Base-by-base conservation (phyloP, 768 basidiomycete species). In the Mycena filopes region DNA sequence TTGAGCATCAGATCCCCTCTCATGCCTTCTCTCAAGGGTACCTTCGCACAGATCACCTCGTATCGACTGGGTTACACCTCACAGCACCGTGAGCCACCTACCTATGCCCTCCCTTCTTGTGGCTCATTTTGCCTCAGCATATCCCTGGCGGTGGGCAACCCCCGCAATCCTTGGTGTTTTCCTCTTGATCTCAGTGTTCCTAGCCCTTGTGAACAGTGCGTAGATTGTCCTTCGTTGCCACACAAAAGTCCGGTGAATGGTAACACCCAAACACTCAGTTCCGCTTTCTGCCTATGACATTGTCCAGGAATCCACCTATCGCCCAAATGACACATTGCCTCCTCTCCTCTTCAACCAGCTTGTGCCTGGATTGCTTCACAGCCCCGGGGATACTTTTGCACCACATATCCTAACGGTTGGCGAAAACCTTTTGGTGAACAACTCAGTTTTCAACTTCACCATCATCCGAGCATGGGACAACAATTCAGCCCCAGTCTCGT, bases 111-210 rank as follows among this genome's bases (percentile, higher is more conserved):
- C n/a, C n/a, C n/a, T n/a, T n/a, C n/a, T n/a, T n/a, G n/a, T n/a
- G n/a, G n/a, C n/a, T n/a, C n/a, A n/a, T n/a, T n/a, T n/a, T n/a
- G n/a, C n/a, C n/a, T 11, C 55, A 63, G 62, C 62, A 3, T 63
- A 63, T 38, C 53, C 62, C 13, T 55, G 62, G 54, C 33, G 36
- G 13, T 63, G 62, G 62, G 56, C 55, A 26, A 63, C 62, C 1
- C 55, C 62, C 13, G 16, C 50, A n/a, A 55, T 50, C 3, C 18
- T 55, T 2, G n/a, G 42, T 21, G 23, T 5, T 1, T 55, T 63
- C 29, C 3, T 63, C 21, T 1, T 42, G 0, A 15, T 56, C 9
- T 15, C 62, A 2, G 48, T 8, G 3, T 3, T 57, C 9, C 55
- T 63, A 26, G 21, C 45, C 3, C 9, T 29, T n/a, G 20, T 63